A percentile compares a stretch with the other conserved stretches of the same genome.
These are phyloP conservation scores for Pseudofabraea citricarpa DNA, from an alignment of 2,329 filamentous ascomycete genomes.

Conservation along the genomic window DNA sequence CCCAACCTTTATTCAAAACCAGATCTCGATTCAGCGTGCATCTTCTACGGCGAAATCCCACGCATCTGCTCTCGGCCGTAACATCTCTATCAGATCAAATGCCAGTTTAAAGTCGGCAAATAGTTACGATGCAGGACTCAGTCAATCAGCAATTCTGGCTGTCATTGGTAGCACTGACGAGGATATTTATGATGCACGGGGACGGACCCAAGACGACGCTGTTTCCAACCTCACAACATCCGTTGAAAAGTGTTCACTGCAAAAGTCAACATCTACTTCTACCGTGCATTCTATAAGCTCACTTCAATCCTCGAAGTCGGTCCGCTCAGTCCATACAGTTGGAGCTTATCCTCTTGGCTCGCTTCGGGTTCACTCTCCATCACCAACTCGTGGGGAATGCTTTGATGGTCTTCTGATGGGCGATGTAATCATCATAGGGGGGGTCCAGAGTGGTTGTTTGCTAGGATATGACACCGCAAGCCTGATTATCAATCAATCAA, in stretches of 20 bases:
- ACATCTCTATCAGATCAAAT: slow-evolving; percentile 19
- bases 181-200: slow-evolving; percentile 5
- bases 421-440: slow-evolving; percentile 48
- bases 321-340: slow-evolving; percentile 26
- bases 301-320: too few relatives aligned
- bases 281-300: too few relatives aligned
- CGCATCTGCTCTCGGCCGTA: slow-evolving; percentile 14
- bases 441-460: slow-evolving; percentile 35
- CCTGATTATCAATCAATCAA: slow-evolving; percentile 44
- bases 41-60: slow-evolving; percentile 17
- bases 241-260: slow-evolving; percentile 11
- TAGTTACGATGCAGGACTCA: slow-evolving; percentile 2
- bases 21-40: slow-evolving; percentile 20
- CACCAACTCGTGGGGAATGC: slow-evolving; percentile 13
- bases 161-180: slow-evolving; percentile 7
- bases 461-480: slow-evolving; percentile 30
- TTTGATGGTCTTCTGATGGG: slow-evolving; percentile 24
- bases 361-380: slow-evolving; percentile 33
- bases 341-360: slow-evolving; percentile 36
- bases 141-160: slow-evolving; percentile 3
- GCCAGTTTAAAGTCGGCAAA: slow-evolving; percentile 6
- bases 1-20: slow-evolving; percentile 21
- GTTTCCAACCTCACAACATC: slow-evolving; percentile 8
- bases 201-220: slow-evolving; percentile 9
- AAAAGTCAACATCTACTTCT: slow-evolving; percentile 18